These are phyloP conservation scores for Forsythia suspensa DNA, from an alignment of 257 asterid species.

Conservation along the genomic window DNA sequence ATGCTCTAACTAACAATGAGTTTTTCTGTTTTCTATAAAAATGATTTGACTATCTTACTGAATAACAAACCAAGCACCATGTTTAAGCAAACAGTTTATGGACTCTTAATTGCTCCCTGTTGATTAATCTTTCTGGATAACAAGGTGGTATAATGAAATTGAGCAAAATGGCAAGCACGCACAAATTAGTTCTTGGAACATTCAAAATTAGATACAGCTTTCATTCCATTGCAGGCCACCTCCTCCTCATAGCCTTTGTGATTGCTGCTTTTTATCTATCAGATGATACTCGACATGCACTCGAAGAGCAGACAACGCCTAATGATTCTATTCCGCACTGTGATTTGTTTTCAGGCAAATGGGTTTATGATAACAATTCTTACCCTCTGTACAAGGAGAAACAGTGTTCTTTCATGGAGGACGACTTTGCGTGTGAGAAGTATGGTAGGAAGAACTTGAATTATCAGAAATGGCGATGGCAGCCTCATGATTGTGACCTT, in stretches of 20 bases:
- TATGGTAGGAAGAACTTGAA: constrained; percentile 35
- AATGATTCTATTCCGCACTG: background rate
- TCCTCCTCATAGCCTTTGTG: constrained; percentile 14
- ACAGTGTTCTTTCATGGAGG: constrained; percentile 38
- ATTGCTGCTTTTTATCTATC: constrained; percentile 15
- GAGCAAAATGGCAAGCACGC: background rate
- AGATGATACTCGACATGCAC: background rate
- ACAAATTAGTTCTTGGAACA: background rate
- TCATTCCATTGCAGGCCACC: constrained; percentile 14
- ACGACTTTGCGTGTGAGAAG: constrained; percentile 45
- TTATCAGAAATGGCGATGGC: constrained; percentile 38
- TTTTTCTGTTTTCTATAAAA: background rate
- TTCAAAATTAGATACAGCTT: constrained; percentile 2
- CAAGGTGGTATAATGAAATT: background rate
- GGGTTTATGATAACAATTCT: constrained; percentile 39
- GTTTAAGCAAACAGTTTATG: background rate
- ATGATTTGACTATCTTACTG: background rate
- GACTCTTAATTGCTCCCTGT: background rate
- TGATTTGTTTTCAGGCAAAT: constrained; percentile 23
- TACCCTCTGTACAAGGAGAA: constrained; percentile 36
- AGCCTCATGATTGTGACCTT: constrained; percentile 40
- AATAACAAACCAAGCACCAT: background rate
- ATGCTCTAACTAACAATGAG: background rate
- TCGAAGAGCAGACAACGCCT: background rate
- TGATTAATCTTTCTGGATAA: background rate